Conservation (phyloP, 345 rosid genomes). For the Arabidopsis thaliana region DNA sequence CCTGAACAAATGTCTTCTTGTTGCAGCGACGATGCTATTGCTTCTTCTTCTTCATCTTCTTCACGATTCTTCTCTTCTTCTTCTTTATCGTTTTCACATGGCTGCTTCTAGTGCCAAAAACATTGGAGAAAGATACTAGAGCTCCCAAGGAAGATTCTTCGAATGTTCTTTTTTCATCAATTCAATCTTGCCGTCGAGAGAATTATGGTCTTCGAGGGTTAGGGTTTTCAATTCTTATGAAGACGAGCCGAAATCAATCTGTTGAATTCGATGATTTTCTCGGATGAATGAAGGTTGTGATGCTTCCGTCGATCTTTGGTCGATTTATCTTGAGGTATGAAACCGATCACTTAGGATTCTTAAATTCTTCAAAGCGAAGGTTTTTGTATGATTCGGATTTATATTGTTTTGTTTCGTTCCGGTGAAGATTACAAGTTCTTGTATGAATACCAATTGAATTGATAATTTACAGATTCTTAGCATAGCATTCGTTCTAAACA, state of each 20-base stretch:
- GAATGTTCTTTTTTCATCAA: slow-evolving; percentile 10
- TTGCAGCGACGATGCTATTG: slow-evolving; percentile 22
- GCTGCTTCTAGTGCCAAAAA: background rate
- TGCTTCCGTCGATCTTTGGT: slow-evolving; percentile 61
- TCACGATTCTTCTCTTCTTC: slow-evolving; percentile 5
- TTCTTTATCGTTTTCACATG: slow-evolving; percentile 2
- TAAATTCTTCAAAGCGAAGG: background rate
- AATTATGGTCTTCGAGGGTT: background rate
- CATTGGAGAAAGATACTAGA: background rate
- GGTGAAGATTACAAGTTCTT: background rate
- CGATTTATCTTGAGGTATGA: slow-evolving; percentile 74
- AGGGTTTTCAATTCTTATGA: slow-evolving; percentile 37
- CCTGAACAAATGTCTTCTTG: slow-evolving; percentile 1
- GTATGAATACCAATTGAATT: slow-evolving; percentile 7
- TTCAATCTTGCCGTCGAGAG: slow-evolving; percentile 14
- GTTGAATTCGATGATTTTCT: slow-evolving; percentile 58
- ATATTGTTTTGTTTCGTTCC: background rate
- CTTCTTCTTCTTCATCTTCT: slow-evolving; percentile 27
- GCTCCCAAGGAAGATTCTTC: background rate
- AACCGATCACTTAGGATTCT: background rate
- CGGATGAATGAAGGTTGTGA: slow-evolving; percentile 62
- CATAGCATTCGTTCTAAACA: slow-evolving; percentile 56
- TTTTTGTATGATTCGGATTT: background rate
- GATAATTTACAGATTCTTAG: slow-evolving; percentile 58
- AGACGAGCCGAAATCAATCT: slow-evolving; percentile 22